These are phyloP conservation scores for Ensete ventricosum DNA, from an alignment of 176 grass and related monocot species.

Conservation along the genomic window DNA sequence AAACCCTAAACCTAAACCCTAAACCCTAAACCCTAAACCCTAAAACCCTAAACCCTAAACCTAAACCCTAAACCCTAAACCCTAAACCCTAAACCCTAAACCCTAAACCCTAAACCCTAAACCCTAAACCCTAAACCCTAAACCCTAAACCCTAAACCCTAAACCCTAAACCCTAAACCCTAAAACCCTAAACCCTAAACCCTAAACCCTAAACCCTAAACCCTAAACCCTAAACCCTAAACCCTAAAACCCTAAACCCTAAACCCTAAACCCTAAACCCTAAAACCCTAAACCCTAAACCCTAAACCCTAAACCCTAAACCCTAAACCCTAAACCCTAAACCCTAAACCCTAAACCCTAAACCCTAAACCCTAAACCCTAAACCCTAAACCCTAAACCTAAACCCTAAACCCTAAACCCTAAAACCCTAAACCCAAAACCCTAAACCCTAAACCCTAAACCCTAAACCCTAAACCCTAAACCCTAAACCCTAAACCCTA, in stretches of 20 bases:
- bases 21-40: background rate
- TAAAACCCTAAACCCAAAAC: no score
- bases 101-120: background rate
- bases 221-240: no score
- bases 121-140: background rate
- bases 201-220: no score
- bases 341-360: background rate
- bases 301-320: constrained; percentile 6
- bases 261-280: background rate
- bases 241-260: background rate
- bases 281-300: background rate
- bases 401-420: background rate
- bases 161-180: no score
- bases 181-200: no score
- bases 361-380: background rate
- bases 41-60: no score
- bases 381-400: background rate
- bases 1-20: background rate
- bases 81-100: background rate
- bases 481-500: background rate
- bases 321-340: constrained; percentile 9
- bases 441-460: background rate
- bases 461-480: background rate
- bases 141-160: background rate
- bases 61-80: background rate